A percentile compares a stretch with the other conserved stretches of the same genome.
These are phyloP conservation scores for Nepenthes alata DNA, from an alignment of 179 eudicot genomes.

Conservation along the genomic window DNA sequence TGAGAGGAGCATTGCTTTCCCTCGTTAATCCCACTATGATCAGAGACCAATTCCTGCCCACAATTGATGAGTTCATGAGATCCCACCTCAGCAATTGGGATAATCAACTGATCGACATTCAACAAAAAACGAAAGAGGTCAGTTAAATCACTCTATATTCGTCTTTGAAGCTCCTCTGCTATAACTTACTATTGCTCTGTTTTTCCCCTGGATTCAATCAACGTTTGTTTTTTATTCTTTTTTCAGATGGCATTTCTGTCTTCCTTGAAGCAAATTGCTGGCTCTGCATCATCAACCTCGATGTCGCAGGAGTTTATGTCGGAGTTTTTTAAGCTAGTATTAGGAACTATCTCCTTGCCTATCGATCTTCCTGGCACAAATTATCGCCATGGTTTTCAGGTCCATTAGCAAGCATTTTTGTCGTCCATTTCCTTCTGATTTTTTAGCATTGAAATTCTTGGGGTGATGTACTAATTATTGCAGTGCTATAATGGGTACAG, in stretches of 20 bases:
- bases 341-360: conserved; percentile 84
- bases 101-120: conserved; percentile 58
- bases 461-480: neutral
- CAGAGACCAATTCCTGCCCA: conserved; percentile 59
- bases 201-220: neutral
- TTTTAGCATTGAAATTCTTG: neutral
- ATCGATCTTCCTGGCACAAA: conserved; percentile 84
- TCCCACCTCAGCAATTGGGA: conserved; percentile 75
- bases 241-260: conserved; percentile 88
- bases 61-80: conserved; percentile 75
- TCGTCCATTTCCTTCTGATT: neutral
- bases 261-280: conserved; percentile 71
- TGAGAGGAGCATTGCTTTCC: conserved; percentile 84
- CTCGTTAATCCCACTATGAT: conserved; percentile 75
- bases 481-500: conserved; percentile 15
- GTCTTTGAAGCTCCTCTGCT: neutral
- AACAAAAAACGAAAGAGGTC: conserved; percentile 86
- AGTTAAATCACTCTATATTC: neutral
- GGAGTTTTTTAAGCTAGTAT: conserved; percentile 75
- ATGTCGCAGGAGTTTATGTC: conserved; percentile 60
- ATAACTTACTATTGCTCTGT: neutral
- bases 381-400: conserved; percentile 69
- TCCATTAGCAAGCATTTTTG: conserved; percentile 9
- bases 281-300: conserved; percentile 38
- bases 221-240: neutral